Percentiles rank a stretch among this genome's conserved stretches.
These are phyloP conservation scores for Helicocarpus griseus DNA, from an alignment of 2,329 filamentous ascomycete genomes.

Conservation along the genomic window DNA sequence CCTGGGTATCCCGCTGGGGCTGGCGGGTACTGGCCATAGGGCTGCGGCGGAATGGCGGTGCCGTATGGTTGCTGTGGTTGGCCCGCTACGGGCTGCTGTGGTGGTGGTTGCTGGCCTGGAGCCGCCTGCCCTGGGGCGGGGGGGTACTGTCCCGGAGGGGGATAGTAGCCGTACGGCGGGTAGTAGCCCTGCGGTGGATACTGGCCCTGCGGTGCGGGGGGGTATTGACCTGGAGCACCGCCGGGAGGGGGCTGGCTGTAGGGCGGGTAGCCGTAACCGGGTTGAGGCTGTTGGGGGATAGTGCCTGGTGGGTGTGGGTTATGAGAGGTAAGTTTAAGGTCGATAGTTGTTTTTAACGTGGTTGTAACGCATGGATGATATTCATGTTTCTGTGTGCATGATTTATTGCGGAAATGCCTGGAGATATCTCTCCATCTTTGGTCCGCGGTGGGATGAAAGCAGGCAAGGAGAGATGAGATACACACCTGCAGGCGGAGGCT, in stretches of 20 bases:
- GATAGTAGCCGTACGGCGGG: constrained; percentile 8
- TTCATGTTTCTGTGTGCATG: too few species aligned
- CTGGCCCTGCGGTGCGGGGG: constrained; percentile 3
- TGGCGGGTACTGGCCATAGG: constrained; percentile 20
- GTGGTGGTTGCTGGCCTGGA: not conserved
- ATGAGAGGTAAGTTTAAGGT: not conserved
- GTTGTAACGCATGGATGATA: too few species aligned
- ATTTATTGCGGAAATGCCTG: too few species aligned
- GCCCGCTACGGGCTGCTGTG: too few species aligned
- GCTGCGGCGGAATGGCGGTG: not conserved
- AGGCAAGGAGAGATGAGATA: not conserved
- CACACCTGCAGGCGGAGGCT: not conserved
- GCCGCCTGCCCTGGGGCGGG: not conserved
- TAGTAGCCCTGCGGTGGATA: constrained; percentile 20
- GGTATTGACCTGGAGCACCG: not conserved
- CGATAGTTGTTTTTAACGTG: too few species aligned
- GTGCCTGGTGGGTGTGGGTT: not conserved
- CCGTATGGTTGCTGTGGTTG: not conserved
- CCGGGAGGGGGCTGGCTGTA: not conserved
- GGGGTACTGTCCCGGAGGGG: not conserved
- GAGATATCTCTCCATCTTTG: not conserved
- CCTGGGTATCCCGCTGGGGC: constrained; percentile 16
- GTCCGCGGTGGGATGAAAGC: not conserved
- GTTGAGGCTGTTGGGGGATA: not conserved
- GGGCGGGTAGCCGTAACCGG: constrained; percentile 2